phyloP scores from a whole-genome alignment of 78 protist species.

The Mantamonas sphyraenae region DNA sequence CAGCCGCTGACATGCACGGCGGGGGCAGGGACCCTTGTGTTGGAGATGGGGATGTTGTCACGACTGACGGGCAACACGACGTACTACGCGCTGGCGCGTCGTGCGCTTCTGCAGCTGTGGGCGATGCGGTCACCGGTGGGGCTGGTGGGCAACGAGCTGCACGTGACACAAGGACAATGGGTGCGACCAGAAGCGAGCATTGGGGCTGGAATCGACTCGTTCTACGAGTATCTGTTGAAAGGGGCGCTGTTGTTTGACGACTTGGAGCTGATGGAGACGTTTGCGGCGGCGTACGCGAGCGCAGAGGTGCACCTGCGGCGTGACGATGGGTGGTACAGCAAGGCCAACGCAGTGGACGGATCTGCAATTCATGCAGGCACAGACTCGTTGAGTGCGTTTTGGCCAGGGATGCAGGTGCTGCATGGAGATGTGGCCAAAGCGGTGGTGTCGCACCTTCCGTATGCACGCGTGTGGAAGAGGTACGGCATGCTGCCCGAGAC shows the following conservation, averaged over 20 bases:
- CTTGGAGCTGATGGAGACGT: slow-evolving; percentile 29
- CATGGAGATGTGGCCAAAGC: slow-evolving; percentile 45
- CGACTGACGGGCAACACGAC: slow-evolving; percentile 41
- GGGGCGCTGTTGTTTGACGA: slow-evolving; percentile 47
- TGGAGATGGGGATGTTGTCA: slow-evolving; percentile 63
- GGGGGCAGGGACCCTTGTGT: slow-evolving; percentile 72
- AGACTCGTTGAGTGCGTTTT: slow-evolving; percentile 36
- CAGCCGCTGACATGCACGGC: slow-evolving; percentile 66
- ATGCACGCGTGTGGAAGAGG: slow-evolving; percentile 42
- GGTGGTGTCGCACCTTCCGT: slow-evolving; percentile 8
- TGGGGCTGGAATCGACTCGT: slow-evolving; percentile 79
- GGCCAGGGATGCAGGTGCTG: slow-evolving; percentile 73
- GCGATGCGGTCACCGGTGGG: slow-evolving; percentile 31
- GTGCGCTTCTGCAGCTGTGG: slow-evolving; percentile 45
- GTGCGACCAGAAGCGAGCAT: slow-evolving; percentile 48
- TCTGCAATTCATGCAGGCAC: not conserved
- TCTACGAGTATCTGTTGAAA: slow-evolving; percentile 80
- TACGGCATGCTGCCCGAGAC: slow-evolving; percentile 70
- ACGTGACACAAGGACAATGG: slow-evolving; percentile 66
- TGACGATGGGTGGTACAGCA: slow-evolving; percentile 12
- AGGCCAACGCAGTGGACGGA: slow-evolving; percentile 4
- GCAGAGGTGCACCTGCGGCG: not conserved
- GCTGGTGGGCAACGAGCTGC: slow-evolving; percentile 72
- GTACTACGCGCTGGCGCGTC: slow-evolving; percentile 29
- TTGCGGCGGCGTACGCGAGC: not conserved